A percentile compares a stretch with the other conserved stretches of the same genome.
These are phyloP conservation scores for Xanthoconium separans DNA, from an alignment of 1,284 basidiomycete genomes.

Conservation along the genomic window DNA sequence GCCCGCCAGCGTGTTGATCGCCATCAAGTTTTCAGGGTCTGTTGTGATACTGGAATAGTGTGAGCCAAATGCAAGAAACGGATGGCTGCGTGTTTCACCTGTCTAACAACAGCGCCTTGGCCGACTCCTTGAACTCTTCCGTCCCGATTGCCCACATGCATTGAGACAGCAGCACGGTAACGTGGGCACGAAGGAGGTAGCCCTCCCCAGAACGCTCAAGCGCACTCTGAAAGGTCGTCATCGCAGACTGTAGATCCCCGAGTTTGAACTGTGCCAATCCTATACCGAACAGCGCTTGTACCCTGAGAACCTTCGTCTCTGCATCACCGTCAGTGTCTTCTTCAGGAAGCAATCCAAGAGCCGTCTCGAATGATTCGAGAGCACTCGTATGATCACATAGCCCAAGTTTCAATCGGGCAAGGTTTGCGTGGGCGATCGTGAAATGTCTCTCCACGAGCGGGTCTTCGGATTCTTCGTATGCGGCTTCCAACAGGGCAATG, in stretches of 20 bases:
- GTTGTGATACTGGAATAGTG: conserved; percentile 51
- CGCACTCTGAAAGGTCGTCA: conserved; percentile 68
- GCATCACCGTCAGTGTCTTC: conserved; percentile 20
- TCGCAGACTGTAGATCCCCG: conserved; percentile 60
- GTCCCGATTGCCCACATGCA: conserved; percentile 80
- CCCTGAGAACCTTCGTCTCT: conserved; percentile 42
- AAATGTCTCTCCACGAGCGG: conserved; percentile 75
- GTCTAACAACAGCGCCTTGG: conserved; percentile 80
- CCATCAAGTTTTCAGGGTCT: conserved; percentile 73
- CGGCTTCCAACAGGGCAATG: conserved; percentile 75
- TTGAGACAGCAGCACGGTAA: conserved; percentile 76
- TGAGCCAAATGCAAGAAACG: conserved; percentile 11
- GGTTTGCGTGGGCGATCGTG: conserved; percentile 78
- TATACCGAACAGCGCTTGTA: conserved; percentile 69
- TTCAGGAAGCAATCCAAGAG: conserved; percentile 67
- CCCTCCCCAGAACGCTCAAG: conserved; percentile 55
- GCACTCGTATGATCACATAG: conserved; percentile 59
- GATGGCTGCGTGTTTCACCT: conserved; percentile 52
- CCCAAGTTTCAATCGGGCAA: conserved; percentile 77
- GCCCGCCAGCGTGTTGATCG: conserved; percentile 81
- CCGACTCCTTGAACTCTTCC: conserved; percentile 72
- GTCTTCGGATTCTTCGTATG: conserved; percentile 88
- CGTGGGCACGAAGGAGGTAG: conserved; percentile 56
- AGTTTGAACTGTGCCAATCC: conserved; percentile 73
- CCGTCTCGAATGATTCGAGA: conserved; percentile 71